Conservation (phyloP, 495 filamentous ascomycete genomes). For the Melanomma pulvis-pyrius region DNA sequence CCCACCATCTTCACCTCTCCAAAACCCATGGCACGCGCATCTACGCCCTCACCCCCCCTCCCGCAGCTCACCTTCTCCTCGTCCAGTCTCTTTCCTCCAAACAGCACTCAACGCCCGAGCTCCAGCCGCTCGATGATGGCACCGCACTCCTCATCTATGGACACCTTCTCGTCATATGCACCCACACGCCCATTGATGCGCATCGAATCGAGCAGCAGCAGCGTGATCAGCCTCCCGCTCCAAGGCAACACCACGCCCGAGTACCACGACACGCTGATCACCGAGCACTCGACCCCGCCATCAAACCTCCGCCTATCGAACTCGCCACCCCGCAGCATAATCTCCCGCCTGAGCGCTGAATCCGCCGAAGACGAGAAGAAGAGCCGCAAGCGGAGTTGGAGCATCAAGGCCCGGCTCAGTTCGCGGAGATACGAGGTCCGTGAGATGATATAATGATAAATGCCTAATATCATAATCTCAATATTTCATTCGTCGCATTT, state of each 20-base stretch:
- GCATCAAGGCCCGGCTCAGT: slow-evolving; percentile 14
- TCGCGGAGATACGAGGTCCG: slow-evolving; percentile 7
- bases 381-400: slow-evolving; percentile 20
- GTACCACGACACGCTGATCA: slow-evolving; percentile 8
- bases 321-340: background rate
- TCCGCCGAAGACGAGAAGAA: slow-evolving; percentile 1
- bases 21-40: background rate
- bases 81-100: background rate
- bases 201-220: slow-evolving; percentile 10
- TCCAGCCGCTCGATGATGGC: background rate
- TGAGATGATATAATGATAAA: slow-evolving; percentile 23
- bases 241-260: slow-evolving; percentile 22
- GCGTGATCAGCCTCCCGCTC: slow-evolving; percentile 24
- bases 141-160: background rate
- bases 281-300: background rate
- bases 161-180: background rate
- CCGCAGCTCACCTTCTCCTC: background rate
- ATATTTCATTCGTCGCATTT: background rate
- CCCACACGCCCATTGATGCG: background rate
- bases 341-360: background rate
- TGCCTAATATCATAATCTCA: background rate
- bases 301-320: background rate
- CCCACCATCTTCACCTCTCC: background rate
- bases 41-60: background rate
- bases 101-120: background rate